Evolutionary conservation across 768 basidiomycete genomes (phyloP).

Genomic region (Scleroderma bovista): DNA sequence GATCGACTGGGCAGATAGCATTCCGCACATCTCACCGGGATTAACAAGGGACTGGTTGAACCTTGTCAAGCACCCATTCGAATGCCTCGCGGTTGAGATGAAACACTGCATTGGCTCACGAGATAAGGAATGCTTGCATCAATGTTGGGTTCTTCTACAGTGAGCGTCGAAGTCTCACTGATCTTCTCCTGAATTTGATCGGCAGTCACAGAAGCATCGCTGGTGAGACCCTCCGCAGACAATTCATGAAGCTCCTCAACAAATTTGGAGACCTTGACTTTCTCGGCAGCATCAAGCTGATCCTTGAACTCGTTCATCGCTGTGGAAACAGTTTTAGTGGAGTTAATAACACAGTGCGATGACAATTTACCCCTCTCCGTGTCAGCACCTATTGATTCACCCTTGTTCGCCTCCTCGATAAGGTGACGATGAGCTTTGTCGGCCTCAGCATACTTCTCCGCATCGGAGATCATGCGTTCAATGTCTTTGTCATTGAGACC

Average conservation of each 20-base stretch:
- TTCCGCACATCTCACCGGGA: constrained; percentile 99
- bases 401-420: constrained; percentile 96
- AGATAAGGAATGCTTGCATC: too few species aligned
- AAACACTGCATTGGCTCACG: too few species aligned
- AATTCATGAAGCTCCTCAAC: constrained; percentile 84
- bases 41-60: constrained; percentile 91
- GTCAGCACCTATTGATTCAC: constrained; percentile 88
- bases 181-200: constrained; percentile 91
- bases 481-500: constrained; percentile 96
- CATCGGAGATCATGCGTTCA: constrained; percentile 92
- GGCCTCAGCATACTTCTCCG: constrained; percentile 88
- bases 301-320: constrained; percentile 98
- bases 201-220: constrained; percentile 74
- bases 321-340: constrained; percentile 19
- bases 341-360: neutral
- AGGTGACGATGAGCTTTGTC: constrained; percentile 84
- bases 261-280: constrained; percentile 89
- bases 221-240: constrained; percentile 83
- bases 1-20: constrained; percentile 95
- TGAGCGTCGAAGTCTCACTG: constrained; percentile 82
- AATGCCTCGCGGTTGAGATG: constrained; percentile 92
- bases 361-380: constrained; percentile 80
- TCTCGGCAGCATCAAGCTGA: constrained; percentile 87
- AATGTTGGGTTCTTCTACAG: too few species aligned
- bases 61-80: constrained; percentile 93